Base-by-base conservation (phyloP, 495 filamentous ascomycete species). In the Aspergillus biplanus region DNA sequence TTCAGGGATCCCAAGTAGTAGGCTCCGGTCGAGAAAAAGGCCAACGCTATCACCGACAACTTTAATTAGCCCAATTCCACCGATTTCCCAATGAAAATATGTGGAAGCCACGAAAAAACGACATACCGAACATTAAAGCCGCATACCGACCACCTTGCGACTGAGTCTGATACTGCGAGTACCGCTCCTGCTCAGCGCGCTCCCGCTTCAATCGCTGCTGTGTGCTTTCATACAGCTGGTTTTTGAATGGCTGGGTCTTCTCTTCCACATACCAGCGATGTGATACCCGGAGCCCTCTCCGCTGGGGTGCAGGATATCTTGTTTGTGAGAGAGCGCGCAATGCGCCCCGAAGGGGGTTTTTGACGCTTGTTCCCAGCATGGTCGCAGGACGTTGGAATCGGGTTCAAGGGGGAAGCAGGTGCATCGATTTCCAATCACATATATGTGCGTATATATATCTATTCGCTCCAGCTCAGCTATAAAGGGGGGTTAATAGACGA, bases 181-280 rank as follows among this genome's bases (percentile, higher is more conserved):
- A 88, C 56, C 87, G 83, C 65, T 85, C 82, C 59, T 90, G 86
- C 65, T 93, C 88, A 12, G 82, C 85, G 48, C 84, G 81, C 73
- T 99, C 93, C 31, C 88, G 80, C 69, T 89, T 81, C 59, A 97
- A 76, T 11, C 95, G 87, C 67, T 87, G 80, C 58, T 85, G 80
- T 35, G 93, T 94, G 66, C 91, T 96, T 68, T 95, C 87, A 61
- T 92, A 93, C 61, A 99, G 78, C 79, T 99, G 95, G 16, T 87
- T 90, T 65, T 90, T 87, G 80, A 99, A 97, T 4, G 86, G 85
- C 62, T 75, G 72, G 50, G 68, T 60, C 55, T 72, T 68, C 54
- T 71, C 69, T 49, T 79, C 70, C n/a, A 65, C 65, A 31, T 27
- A 48, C 44, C 27, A 64, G 31, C 56, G 70, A 42, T 63, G 42